Conservation (phyloP, 1,139 yeast genomes). For the Yamadazyma taylorii region DNA sequence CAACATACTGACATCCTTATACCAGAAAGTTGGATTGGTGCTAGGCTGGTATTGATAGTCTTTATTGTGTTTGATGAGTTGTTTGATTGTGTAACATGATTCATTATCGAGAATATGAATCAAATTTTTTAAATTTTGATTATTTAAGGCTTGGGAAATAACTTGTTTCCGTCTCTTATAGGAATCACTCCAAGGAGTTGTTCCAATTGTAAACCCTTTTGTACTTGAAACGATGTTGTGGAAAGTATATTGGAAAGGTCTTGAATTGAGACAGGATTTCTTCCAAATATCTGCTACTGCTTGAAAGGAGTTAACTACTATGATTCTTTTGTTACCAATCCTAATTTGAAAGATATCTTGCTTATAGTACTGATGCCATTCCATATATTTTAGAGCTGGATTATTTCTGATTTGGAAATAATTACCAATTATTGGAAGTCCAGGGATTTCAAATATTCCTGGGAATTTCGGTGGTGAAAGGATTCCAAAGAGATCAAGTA, state of each 20-base stretch:
- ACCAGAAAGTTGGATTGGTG: conserved; percentile 15
- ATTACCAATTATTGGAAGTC: conserved; percentile 56
- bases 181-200: conserved; percentile 66
- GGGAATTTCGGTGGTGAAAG: conserved; percentile 26
- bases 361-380: conserved; percentile 49
- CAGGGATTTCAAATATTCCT: conserved; percentile 44
- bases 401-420: conserved; percentile 46
- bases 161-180: conserved; percentile 55
- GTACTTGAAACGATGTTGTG: conserved; percentile 64
- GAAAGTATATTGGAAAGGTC: conserved; percentile 69
- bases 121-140: conserved; percentile 29
- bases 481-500: not conserved
- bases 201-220: conserved; percentile 71
- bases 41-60: conserved; percentile 26
- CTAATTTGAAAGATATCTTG: conserved; percentile 58
- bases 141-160: conserved; percentile 51
- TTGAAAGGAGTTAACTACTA: conserved; percentile 64
- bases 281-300: conserved; percentile 58
- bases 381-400: conserved; percentile 51
- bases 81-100: conserved; percentile 28
- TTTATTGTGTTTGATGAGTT: conserved; percentile 23
- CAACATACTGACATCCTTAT: conserved; percentile 41
- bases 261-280: conserved; percentile 55
- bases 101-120: conserved; percentile 46
- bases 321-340: conserved; percentile 54